Evolutionary conservation across 139 green algal species (phyloP), one percentile per base, ranked within the genome.

Genomic region (Micromonas commoda): DNA sequence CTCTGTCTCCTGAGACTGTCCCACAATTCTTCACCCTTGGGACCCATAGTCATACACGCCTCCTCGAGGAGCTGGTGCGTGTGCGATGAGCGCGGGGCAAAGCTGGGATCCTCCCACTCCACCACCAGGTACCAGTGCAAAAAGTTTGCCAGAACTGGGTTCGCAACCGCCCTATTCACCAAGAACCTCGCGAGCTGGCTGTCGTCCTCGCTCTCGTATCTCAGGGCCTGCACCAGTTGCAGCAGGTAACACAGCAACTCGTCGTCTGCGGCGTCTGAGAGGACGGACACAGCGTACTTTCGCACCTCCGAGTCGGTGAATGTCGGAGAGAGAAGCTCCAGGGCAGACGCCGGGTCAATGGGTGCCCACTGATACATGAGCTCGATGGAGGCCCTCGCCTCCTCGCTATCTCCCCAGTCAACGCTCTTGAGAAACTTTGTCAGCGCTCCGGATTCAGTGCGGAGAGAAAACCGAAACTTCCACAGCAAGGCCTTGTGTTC

Each of bases 201-300:
- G 53, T 64, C 28, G 24, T 93, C 88, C 2, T 64, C 78, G 20
- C 71, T 29, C 85, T 98, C 92, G 80, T 97, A 97, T 6, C 94
- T 89, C 80, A 98, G 85, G 2, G 94, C 94, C 79, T 94, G 91
- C 52, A 97, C 91, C 57, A 98, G 88, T 84, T 97, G 94, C 83
- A 98, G 89, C 81, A 98, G 86, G 82, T 96, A 97, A 74, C 82
- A 89, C 1, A 90, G 77, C 71, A 97, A 86, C 88, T 97, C 92
- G 57, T 97, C 93, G 60, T 97, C 90, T 0, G 90, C 87, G 0
- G 90, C 89, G 9, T 77, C 37, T 57, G 86, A 66, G 53, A 96
- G 82, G 33, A 92, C 84, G 31, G 75, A 79, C 60, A 94, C 90
- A 0, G 90, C 90, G 73, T 94, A 86, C 16, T 77, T 80, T 20